Conservation (phyloP, 257 asterid species). For the Petrea volubilis region DNA sequence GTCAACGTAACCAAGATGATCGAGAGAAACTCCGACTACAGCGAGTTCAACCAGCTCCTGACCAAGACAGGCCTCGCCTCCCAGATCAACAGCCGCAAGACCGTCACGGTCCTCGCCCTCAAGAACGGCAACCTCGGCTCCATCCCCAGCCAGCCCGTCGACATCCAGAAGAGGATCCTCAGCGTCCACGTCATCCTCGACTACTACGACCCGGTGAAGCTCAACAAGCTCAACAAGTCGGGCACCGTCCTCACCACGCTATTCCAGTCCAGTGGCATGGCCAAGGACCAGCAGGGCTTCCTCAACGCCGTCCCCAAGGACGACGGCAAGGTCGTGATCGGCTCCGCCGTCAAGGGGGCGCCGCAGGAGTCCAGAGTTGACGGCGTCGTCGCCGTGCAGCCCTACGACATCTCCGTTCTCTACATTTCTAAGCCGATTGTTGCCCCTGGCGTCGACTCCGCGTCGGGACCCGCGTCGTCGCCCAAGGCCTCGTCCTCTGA, state of each 20-base stretch:
- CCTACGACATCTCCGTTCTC: conserved; percentile 67
- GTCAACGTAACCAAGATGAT: conserved; percentile 61
- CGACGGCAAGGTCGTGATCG: conserved; percentile 46
- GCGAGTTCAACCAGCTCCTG: conserved; percentile 47
- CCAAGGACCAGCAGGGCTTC: conserved; percentile 58
- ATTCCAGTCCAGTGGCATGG: conserved; percentile 51
- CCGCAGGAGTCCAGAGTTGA: conserved; percentile 26
- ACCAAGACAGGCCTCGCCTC: conserved; percentile 36
- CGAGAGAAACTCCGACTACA: conserved; percentile 46
- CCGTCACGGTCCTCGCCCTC: conserved; percentile 71
- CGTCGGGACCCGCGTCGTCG: conserved; percentile 19
- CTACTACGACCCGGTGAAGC: conserved; percentile 60
- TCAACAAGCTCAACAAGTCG: conserved; percentile 40
- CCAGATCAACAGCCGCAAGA: conserved; percentile 43
- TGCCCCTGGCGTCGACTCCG: conserved; percentile 57
- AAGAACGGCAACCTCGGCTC: conserved; percentile 42
- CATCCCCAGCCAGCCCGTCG: conserved; percentile 35
- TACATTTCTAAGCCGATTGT: conserved; percentile 45
- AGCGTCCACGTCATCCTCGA: conserved; percentile 71
- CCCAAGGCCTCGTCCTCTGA: conserved; percentile 15
- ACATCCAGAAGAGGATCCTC: conserved; percentile 42
- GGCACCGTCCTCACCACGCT: conserved; percentile 56
- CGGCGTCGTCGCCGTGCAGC: conserved; percentile 43
- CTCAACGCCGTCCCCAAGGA: conserved; percentile 42
- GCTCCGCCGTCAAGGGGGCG: conserved; percentile 59